phyloP scores from a whole-genome alignment of 768 basidiomycete genomes.

The Leccinum fibrillosum region DNA sequence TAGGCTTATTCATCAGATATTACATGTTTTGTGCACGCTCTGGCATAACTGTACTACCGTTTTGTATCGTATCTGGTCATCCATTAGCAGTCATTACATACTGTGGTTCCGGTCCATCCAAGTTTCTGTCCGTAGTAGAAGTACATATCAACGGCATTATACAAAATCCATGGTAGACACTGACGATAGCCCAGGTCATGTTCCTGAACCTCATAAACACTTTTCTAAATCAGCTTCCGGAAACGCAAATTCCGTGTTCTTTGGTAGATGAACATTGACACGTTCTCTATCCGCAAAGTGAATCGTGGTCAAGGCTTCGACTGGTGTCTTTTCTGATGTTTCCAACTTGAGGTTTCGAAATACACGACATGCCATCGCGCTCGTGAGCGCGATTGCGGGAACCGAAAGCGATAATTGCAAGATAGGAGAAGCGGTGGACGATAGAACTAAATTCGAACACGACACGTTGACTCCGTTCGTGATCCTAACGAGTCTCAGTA shows the following conservation, averaged over 20 bases:
- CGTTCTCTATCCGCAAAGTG: conserved; percentile 11
- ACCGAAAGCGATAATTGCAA: conserved; percentile 23
- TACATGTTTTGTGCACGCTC: background rate
- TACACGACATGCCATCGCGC: conserved; percentile 34
- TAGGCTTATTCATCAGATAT: background rate
- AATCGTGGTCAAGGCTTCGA: conserved; percentile 14
- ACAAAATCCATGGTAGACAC: background rate
- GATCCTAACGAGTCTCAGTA: conserved; percentile 21
- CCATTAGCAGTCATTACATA: background rate
- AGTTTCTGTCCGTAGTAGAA: background rate
- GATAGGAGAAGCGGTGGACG: conserved; percentile 17
- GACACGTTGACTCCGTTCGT: conserved; percentile 32
- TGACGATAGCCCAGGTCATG: background rate
- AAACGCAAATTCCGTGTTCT: background rate
- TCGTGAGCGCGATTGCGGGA: conserved; percentile 30
- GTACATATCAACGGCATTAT: background rate
- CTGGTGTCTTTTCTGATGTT: conserved; percentile 4
- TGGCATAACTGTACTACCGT: conserved; percentile 4
- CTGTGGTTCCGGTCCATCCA: background rate
- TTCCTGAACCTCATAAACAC: background rate
- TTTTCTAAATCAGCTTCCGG: background rate
- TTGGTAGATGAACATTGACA: background rate
- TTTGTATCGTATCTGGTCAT: conserved; percentile 14
- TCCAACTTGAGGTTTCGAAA: conserved; percentile 33
- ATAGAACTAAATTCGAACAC: conserved; percentile 20